Conservation (phyloP, 352 stramenopile species). For the Phytopythium aichiense region DNA sequence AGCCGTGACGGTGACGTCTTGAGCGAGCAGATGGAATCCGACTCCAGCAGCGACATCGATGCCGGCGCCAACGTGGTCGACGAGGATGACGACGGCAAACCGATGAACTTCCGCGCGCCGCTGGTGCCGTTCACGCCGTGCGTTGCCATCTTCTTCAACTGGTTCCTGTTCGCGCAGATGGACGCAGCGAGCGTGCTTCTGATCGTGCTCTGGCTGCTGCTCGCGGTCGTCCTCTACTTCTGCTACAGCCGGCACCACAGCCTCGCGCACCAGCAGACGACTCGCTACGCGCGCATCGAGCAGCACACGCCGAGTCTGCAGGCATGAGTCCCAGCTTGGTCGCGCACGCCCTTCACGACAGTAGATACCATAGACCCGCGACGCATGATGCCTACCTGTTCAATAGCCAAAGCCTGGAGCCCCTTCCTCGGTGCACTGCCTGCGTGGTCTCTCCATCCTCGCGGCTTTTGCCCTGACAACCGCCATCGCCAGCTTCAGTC, state of each 20-base stretch:
- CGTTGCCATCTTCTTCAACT: constrained; percentile 86
- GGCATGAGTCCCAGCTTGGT: background rate
- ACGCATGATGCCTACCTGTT: too few relatives aligned
- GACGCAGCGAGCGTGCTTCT: constrained; percentile 54
- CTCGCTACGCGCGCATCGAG: constrained; percentile 44
- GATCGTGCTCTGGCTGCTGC: constrained; percentile 60
- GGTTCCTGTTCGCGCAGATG: constrained; percentile 85
- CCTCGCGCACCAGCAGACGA: constrained; percentile 61
- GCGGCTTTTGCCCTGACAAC: too few relatives aligned
- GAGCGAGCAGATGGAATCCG: background rate
- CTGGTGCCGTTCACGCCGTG: constrained; percentile 76
- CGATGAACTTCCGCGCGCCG: constrained; percentile 52
- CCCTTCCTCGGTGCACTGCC: too few relatives aligned
- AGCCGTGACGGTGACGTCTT: background rate
- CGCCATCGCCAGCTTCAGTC: too few relatives aligned
- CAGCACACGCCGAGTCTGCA: constrained; percentile 13
- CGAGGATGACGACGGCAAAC: constrained; percentile 30
- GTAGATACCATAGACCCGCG: background rate
- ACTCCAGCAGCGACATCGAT: background rate
- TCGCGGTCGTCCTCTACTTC: constrained; percentile 67
- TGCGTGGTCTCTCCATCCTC: too few relatives aligned
- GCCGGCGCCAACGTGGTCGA: constrained; percentile 11
- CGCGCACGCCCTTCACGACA: background rate
- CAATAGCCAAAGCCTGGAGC: too few relatives aligned
- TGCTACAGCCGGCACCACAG: constrained; percentile 70